Conservation (phyloP, 495 filamentous ascomycete species). For the Zalerion maritima region DNA sequence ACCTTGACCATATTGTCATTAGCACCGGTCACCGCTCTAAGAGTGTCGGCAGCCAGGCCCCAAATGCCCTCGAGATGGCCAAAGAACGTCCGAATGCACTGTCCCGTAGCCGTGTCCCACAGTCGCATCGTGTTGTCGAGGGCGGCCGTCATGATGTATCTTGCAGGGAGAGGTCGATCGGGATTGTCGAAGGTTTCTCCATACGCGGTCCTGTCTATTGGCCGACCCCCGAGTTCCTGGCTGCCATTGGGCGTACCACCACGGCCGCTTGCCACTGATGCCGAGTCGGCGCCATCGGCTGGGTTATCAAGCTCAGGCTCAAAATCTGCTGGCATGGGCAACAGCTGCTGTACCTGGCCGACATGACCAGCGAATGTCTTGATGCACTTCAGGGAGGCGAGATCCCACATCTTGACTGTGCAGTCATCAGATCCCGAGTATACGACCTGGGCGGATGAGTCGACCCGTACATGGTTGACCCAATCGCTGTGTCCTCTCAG, state of each 20-base stretch:
- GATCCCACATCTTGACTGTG: constrained; percentile 82
- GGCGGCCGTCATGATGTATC: constrained; percentile 83
- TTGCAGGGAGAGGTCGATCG: constrained; percentile 55
- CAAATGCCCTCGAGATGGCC: constrained; percentile 94
- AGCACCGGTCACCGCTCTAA: constrained; percentile 76
- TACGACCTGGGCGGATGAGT: constrained; percentile 64
- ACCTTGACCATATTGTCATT: constrained; percentile 94
- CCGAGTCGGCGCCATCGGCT: constrained; percentile 40
- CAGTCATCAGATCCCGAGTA: constrained; percentile 90
- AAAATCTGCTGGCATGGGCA: constrained; percentile 68
- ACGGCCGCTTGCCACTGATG: constrained; percentile 25
- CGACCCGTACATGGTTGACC: constrained; percentile 85
- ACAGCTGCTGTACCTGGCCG: constrained; percentile 83
- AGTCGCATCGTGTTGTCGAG: constrained; percentile 84
- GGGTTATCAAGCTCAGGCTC: constrained; percentile 61
- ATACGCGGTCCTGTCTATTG: constrained; percentile 38
- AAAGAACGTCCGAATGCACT: constrained; percentile 82
- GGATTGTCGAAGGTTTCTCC: constrained; percentile 40
- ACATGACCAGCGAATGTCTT: constrained; percentile 83
- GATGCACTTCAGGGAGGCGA: constrained; percentile 67
- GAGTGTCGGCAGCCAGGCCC: constrained; percentile 80
- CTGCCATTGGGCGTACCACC: constrained; percentile 22
- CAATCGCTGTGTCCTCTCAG: constrained; percentile 80
- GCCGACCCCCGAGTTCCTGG: no score
- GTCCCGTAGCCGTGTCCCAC: constrained; percentile 76